Percentiles rank a stretch among this genome's conserved stretches.
These are phyloP conservation scores for Pseudogymnoascus sp. DNA, from an alignment of 2,329 filamentous ascomycete species.

Conservation along the genomic window DNA sequence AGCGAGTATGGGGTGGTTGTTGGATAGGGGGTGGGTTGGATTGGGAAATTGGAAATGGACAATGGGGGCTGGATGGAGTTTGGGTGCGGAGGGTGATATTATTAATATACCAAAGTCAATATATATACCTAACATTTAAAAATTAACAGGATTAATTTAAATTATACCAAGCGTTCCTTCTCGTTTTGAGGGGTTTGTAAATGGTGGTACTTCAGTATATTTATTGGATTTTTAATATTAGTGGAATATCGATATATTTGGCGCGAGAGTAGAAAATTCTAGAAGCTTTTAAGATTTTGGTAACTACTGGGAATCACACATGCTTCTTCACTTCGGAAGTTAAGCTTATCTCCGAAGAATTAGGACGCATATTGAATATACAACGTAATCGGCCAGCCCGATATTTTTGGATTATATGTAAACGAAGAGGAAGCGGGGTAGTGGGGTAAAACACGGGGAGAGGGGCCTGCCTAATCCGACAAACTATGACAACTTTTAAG, in stretches of 20 bases:
- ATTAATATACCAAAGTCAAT: neutral
- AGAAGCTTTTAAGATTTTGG: neutral
- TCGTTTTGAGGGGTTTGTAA: neutral
- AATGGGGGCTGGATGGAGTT: neutral
- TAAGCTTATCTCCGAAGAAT: too few relatives aligned
- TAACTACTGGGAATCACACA: too few relatives aligned
- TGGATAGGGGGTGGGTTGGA: neutral
- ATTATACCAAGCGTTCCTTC: neutral
- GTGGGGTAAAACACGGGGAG: too few relatives aligned
- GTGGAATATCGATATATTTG: neutral
- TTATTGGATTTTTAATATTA: neutral
- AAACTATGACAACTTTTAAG: neutral
- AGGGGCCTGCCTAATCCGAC: neutral
- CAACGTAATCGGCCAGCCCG: too few relatives aligned
- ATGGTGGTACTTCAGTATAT: neutral
- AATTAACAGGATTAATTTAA: constrained; percentile 8
- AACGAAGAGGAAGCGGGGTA: neutral
- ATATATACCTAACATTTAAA: neutral
- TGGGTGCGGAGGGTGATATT: neutral
- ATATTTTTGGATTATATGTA: too few relatives aligned
- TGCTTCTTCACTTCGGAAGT: too few relatives aligned
- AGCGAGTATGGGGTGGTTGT: neutral
- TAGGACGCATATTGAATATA: too few relatives aligned
- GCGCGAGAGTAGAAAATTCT: too few relatives aligned
- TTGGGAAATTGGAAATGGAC: neutral